phyloP scores from a whole-genome alignment of 495 filamentous ascomycete genomes.

The Hypoxylon lienhwacheense region DNA sequence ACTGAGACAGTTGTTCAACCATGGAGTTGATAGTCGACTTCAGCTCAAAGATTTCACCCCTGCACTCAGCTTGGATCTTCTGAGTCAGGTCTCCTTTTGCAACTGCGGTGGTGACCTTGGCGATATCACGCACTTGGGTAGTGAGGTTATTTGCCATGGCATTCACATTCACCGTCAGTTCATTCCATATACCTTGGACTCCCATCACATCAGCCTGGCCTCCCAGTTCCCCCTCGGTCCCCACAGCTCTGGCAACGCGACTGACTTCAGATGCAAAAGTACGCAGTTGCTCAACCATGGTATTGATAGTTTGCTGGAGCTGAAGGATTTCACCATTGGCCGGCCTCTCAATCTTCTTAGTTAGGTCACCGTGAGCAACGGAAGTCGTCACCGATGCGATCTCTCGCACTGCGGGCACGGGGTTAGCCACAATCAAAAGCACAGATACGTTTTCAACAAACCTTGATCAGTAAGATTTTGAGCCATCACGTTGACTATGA shows the following conservation, averaged over 20 bases:
- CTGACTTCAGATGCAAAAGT: conserved; percentile 98
- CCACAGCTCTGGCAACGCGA: conserved; percentile 93
- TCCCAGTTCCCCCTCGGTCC: conserved; percentile 94
- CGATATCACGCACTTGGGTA: conserved; percentile 97
- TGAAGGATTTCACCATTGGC: conserved; percentile 95
- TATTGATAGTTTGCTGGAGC: conserved; percentile 97
- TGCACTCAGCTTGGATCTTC: conserved; percentile 95
- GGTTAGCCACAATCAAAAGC: conserved; percentile 19
- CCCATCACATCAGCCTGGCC: conserved; percentile 96
- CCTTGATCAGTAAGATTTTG: conserved; percentile 66
- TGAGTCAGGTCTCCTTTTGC: conserved; percentile 95
- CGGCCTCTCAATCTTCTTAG: conserved; percentile 91
- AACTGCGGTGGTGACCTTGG: conserved; percentile 96
- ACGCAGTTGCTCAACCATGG: conserved; percentile 97
- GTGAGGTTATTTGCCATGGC: conserved; percentile 98
- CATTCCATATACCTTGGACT: conserved; percentile 85
- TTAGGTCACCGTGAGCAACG: conserved; percentile 94
- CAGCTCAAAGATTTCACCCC: conserved; percentile 92
- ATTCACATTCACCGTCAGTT: conserved; percentile 96
- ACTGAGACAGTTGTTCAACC: conserved; percentile 97
- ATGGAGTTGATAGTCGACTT: conserved; percentile 99
- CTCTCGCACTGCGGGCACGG: conserved; percentile 70
- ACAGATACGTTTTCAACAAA: conserved; percentile 23
- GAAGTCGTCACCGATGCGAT: conserved; percentile 96
- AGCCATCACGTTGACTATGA: conserved; percentile 93